These are phyloP conservation scores for Euphrasia arctica DNA, from an alignment of 305 asterid genomes.

Conservation along the genomic window DNA sequence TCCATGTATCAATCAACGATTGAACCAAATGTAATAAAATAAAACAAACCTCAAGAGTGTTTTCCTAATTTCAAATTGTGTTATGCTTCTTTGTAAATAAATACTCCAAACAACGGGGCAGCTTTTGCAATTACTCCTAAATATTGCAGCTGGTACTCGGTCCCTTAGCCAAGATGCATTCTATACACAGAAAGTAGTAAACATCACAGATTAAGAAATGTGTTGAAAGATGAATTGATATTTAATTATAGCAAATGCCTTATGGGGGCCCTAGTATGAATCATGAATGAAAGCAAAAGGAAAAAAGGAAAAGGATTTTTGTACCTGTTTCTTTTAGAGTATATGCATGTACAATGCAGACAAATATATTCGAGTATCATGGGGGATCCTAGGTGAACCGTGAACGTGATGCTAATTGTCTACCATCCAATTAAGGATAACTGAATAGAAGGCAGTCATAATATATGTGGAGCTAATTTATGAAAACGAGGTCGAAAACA, in stretches of 20 bases:
- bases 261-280: not conserved
- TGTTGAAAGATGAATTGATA: not conserved
- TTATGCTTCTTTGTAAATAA: too few relatives aligned
- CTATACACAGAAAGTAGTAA: not conserved
- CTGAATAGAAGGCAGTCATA: not conserved
- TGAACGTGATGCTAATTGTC: not conserved
- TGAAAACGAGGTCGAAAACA: not conserved
- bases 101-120: too few relatives aligned
- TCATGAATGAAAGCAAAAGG: slow-evolving; percentile 5
- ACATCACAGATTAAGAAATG: not conserved
- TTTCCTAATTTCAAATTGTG: too few relatives aligned
- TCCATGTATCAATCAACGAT: too few relatives aligned
- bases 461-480: not conserved
- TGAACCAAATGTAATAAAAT: too few relatives aligned
- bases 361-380: not conserved
- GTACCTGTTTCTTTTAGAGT: too few relatives aligned
- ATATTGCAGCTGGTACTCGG: too few relatives aligned
- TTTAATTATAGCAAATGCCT: not conserved
- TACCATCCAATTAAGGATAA: not conserved
- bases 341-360: not conserved
- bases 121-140: too few relatives aligned
- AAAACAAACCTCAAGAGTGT: too few relatives aligned
- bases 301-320: not conserved
- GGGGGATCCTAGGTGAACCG: too few relatives aligned
- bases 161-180: too few relatives aligned